Base-by-base conservation (phyloP, 345 rosid species). In the Boechera divaricarpa region DNA sequence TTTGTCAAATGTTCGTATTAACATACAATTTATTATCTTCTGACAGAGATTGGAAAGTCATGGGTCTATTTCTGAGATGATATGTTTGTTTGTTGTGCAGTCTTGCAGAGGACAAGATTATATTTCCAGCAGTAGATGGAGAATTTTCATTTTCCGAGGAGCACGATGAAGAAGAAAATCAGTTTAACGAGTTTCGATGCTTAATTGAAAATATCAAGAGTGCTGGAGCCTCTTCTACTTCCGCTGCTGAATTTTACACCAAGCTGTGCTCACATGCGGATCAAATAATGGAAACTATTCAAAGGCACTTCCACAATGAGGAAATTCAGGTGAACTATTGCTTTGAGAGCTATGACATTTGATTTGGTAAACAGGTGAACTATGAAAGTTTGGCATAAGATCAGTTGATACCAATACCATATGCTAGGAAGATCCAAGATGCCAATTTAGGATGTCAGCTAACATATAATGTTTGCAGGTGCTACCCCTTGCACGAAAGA, bases 31-130 rank as follows among this genome's bases (percentile, higher is more conserved):
- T 44, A 26, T 41, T 35, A 41, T 68, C 41, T 38, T 67, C 28
- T 39, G 68, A 29, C 62, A 42, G 52, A 42, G 52, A 63, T 26
- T 69, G 11, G 10, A 41, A 47, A 65, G 31, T 16, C 62, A 48
- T 65, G 28, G 60, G 49, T 31, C 70, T 68, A 54, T 67, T 47
- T 62, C 26, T 54, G 71, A 79, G 52, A 63, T 60, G 59, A 35
- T 67, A 15, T 51, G 31, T 53, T 54, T 56, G 75, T 82, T 79
- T 72, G 49, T 75, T 48, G 32, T 77, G 63, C 88, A 93, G 98
- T 75, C 80, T 93, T 80, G 98, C 95, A n/a, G 95, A 93, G 83
- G 98, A 89, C 76, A 86, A 88, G 70, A 87, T 93, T 79, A 91
- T 91, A 81, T 93, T 93, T 82, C 98, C 98, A 63, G 95, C 97